A percentile compares a stretch with the other conserved stretches of the same genome.
Evolutionary conservation across 1,284 basidiomycete species (phyloP).

Genomic region (Phellopilus nigrolimitatus): DNA sequence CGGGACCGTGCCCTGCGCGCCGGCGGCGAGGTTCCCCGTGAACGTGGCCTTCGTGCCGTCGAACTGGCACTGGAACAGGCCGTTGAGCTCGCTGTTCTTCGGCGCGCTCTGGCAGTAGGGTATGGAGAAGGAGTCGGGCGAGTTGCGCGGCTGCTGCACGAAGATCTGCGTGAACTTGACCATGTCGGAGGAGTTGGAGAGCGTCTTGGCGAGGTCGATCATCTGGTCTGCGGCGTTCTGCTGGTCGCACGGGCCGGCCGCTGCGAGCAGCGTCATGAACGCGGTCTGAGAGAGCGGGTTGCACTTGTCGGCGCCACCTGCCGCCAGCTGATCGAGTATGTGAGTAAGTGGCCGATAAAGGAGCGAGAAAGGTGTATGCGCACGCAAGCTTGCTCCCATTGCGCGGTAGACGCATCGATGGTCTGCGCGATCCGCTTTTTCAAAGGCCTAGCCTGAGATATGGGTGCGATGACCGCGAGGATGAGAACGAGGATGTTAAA

Average conservation of each 20-base stretch:
- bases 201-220: conserved; percentile 54
- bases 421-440: conserved; percentile 39
- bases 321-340: conserved; percentile 26
- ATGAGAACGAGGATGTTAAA: neutral
- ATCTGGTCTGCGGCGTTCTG: conserved; percentile 57
- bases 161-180: conserved; percentile 53
- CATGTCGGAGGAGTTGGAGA: conserved; percentile 52
- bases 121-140: conserved; percentile 42
- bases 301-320: conserved; percentile 50
- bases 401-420: conserved; percentile 34
- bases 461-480: conserved; percentile 17
- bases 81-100: conserved; percentile 44
- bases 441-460: conserved; percentile 25
- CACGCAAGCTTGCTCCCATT: conserved; percentile 35
- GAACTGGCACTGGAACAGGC: conserved; percentile 55
- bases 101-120: conserved; percentile 49
- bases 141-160: conserved; percentile 53
- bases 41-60: conserved; percentile 43
- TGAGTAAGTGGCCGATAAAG: neutral
- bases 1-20: conserved; percentile 42
- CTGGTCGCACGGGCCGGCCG: conserved; percentile 53
- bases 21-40: conserved; percentile 35
- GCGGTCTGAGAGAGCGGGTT: conserved; percentile 48
- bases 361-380: neutral
- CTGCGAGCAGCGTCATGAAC: conserved; percentile 35